These are phyloP conservation scores for Dictyophora rubrovolvata DNA, from an alignment of 768 basidiomycete species.

Conservation along the genomic window DNA sequence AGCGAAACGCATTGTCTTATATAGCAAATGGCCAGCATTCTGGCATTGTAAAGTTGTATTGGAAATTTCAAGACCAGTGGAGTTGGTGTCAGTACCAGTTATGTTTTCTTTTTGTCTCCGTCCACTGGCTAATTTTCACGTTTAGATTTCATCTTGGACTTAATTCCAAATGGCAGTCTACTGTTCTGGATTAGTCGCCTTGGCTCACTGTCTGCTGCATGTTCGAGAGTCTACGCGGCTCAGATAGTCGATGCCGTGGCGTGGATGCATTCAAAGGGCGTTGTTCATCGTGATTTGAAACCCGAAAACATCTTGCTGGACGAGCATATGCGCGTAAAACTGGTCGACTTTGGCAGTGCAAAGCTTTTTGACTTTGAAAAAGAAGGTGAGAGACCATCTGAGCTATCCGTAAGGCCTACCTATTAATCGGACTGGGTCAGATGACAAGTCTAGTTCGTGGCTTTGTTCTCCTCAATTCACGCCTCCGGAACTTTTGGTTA, in stretches of 20 bases:
- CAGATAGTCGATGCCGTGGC: constrained; percentile 82
- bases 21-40: constrained; percentile 37
- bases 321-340: constrained; percentile 72
- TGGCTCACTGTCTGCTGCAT: constrained; percentile 77
- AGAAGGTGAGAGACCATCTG: background rate
- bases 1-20: constrained; percentile 66
- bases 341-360: constrained; percentile 97
- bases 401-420: background rate
- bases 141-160: constrained; percentile 69
- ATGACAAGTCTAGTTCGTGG: constrained; percentile 56
- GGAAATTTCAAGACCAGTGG: constrained; percentile 28
- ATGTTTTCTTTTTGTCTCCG: background rate
- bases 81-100: constrained; percentile 21
- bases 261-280: constrained; percentile 84
- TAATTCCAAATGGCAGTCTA: constrained; percentile 69
- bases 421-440: constrained; percentile 19
- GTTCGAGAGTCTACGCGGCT: constrained; percentile 77
- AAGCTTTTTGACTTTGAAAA: constrained; percentile 49
- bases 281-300: constrained; percentile 85
- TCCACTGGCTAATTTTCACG: background rate
- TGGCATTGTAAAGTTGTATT: constrained; percentile 27
- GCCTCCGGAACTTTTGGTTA: constrained; percentile 73
- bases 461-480: constrained; percentile 90
- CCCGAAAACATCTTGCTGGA: constrained; percentile 90
- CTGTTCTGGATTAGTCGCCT: constrained; percentile 59